Percentiles rank a stretch among this genome's conserved stretches.
These are phyloP conservation scores for Isatis tinctoria DNA, from an alignment of 345 rosid genomes.

Conservation along the genomic window DNA sequence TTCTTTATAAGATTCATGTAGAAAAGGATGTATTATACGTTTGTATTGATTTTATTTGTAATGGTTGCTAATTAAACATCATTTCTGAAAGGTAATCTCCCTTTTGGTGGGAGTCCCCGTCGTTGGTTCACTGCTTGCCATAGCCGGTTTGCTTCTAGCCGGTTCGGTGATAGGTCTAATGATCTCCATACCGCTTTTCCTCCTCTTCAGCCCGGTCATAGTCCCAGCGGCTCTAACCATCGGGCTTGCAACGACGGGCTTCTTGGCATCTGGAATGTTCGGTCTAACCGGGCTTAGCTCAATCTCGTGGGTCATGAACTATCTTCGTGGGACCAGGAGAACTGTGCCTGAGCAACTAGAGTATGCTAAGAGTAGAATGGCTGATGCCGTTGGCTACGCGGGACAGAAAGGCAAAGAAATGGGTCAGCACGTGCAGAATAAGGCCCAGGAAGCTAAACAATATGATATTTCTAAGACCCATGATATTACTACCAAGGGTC, in stretches of 20 bases:
- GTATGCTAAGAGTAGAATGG: conserved; percentile 42
- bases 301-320: conserved; percentile 44
- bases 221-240: conserved; percentile 53
- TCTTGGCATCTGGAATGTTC: conserved; percentile 44
- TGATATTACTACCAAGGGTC: conserved; percentile 28
- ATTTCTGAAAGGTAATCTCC: conserved; percentile 27
- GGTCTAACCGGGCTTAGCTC: conserved; percentile 51
- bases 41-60: not conserved
- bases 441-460: conserved; percentile 34
- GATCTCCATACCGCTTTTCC: conserved; percentile 41
- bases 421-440: conserved; percentile 43
- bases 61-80: not conserved
- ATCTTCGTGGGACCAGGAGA: conserved; percentile 22
- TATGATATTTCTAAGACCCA: conserved; percentile 20
- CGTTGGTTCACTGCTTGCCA: conserved; percentile 39
- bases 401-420: conserved; percentile 51
- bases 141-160: conserved; percentile 43
- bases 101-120: conserved; percentile 40
- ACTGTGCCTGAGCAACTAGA: conserved; percentile 38
- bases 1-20: not conserved
- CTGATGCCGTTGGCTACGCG: conserved; percentile 38
- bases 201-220: conserved; percentile 56
- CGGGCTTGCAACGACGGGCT: conserved; percentile 37
- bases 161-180: conserved; percentile 43
- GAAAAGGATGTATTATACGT: not conserved